phyloP scores from a whole-genome alignment of 2,329 filamentous ascomycete genomes.

The Scedosporium aurantiacum region DNA sequence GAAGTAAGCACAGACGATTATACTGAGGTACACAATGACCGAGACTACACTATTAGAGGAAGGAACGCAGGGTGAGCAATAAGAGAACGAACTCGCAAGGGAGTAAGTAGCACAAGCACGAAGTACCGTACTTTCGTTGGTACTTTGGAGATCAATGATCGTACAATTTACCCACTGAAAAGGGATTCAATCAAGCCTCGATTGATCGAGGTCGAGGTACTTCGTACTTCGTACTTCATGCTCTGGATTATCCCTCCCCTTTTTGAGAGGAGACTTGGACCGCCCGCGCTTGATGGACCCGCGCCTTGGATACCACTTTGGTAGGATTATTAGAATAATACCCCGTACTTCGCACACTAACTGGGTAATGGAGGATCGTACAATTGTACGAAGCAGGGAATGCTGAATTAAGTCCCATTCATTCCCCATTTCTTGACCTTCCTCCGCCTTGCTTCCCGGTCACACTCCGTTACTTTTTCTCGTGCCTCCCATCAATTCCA shows the following conservation, averaged over 20 bases:
- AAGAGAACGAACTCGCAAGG: background rate
- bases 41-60: too few relatives aligned
- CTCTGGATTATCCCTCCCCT: too few relatives aligned
- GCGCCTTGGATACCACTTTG: background rate
- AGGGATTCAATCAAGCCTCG: background rate
- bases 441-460: background rate
- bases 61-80: too few relatives aligned
- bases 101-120: background rate
- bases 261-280: too few relatives aligned
- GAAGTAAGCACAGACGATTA: too few relatives aligned
- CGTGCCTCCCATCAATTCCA: background rate
- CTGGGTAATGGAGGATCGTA: background rate
- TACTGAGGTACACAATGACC: background rate
- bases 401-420: background rate
- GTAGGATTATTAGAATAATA: background rate
- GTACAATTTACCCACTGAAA: background rate
- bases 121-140: too few relatives aligned
- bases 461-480: background rate
- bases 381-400: too few relatives aligned
- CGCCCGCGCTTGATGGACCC: background rate
- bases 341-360: background rate
- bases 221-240: background rate
- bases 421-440: background rate
- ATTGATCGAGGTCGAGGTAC: background rate
- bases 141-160: too few relatives aligned